A percentile compares a stretch with the other conserved stretches of the same genome.
These are phyloP conservation scores for Bruguiera parviflora DNA, from an alignment of 345 rosid species.

Conservation along the genomic window DNA sequence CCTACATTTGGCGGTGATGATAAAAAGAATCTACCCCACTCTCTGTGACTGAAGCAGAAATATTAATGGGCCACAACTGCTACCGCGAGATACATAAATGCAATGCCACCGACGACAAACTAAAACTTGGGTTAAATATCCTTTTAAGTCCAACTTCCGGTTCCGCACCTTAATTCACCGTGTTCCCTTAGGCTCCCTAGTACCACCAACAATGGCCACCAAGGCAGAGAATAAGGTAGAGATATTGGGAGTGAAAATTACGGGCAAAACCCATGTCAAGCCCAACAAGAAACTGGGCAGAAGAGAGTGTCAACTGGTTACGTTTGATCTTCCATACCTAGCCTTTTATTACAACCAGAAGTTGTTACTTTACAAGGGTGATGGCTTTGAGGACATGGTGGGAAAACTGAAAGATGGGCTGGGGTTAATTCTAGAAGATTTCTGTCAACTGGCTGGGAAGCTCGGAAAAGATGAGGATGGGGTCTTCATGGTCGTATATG, in stretches of 20 bases:
- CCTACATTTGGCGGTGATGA: not conserved
- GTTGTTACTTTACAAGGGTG: conserved; percentile 59
- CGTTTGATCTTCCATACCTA: conserved; percentile 89
- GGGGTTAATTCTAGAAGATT: conserved; percentile 60
- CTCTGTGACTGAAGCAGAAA: not conserved
- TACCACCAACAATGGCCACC: conserved; percentile 18
- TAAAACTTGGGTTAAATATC: conserved; percentile 18
- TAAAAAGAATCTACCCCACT: not conserved
- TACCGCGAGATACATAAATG: conserved; percentile 50
- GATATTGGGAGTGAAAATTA: conserved; percentile 38
- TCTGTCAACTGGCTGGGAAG: conserved; percentile 77
- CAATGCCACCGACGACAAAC: conserved; percentile 37
- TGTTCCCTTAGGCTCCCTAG: not conserved
- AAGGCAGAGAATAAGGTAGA: conserved; percentile 10
- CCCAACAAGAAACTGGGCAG: conserved; percentile 59
- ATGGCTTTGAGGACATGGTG: conserved; percentile 43
- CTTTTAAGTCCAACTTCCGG: not conserved
- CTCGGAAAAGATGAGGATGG: conserved; percentile 80
- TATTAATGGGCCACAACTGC: conserved; percentile 50
- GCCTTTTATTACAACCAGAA: conserved; percentile 90
- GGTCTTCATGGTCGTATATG: conserved; percentile 69
- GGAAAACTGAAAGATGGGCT: conserved; percentile 74
- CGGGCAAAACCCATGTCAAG: conserved; percentile 50
- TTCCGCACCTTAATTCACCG: not conserved
- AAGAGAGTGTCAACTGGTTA: conserved; percentile 62